Evolutionary conservation across 345 rosid species (phyloP), one percentile per base, ranked within the genome.

Genomic region (Balakata baccata): DNA sequence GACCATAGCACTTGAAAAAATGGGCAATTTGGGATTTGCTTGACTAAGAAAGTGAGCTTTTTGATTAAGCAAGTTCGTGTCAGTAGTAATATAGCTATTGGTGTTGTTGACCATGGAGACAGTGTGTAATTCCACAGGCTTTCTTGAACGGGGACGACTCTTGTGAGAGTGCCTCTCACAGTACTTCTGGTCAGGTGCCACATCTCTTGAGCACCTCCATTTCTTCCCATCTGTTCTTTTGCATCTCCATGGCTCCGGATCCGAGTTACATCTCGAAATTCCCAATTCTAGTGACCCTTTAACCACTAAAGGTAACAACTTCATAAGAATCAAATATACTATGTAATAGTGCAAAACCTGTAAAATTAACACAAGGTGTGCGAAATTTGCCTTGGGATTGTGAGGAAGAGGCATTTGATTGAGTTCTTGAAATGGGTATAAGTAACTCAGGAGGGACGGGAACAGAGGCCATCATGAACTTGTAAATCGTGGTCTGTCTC

Each of bases 101-200:
- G 6, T 41, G 58, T 23, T 75, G 72, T 29, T 46, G 75, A 63
- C 57, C 68, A 68, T 61, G 34, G 46, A 57, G 63, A 82, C 71
- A 51, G 82, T 38, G 51, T 72, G 85, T 75, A 71, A 62, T 89
- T 90, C 92, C 94, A 90, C 94, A 88, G 84, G 90, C 94, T 90
- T 90, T 90, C 94, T 90, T 90, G 94, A 90, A 90, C 94, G 94
- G 81, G 86, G 89, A 70, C 92, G 92, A 80, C 82, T 82, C 82
- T 86, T 89, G 74, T 87, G 91, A 39, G 87, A 85, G 81, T 89
- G 94, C 14, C 92, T 85, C 83, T 87, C 94, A 64, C 94, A 89
- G 75, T 89, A 89, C 82, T 86, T 89, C 64, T 86, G 91, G 52
- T 86, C 86, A 39, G 94, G 90, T 17, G 83, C 90, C 75, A 83